Evolutionary conservation across 495 filamentous ascomycete genomes (phyloP).

Genomic region (Tetracladium setigerum): DNA sequence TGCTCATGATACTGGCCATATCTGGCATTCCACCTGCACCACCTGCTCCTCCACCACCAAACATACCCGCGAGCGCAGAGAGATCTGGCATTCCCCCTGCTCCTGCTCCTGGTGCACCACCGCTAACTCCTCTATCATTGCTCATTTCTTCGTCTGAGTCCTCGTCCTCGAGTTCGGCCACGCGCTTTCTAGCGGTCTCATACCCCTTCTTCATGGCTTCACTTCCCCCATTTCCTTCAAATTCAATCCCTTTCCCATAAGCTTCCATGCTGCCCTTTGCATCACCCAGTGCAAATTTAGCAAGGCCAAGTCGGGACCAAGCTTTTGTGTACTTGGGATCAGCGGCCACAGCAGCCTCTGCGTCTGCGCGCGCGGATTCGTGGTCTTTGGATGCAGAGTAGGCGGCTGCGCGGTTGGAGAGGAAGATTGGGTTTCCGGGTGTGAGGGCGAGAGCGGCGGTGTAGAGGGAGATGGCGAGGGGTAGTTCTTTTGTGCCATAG

Average conservation of each 20-base stretch:
- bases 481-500: slow-evolving; percentile 92
- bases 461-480: slow-evolving; percentile 72
- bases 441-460: slow-evolving; percentile 71
- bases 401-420: slow-evolving; percentile 93
- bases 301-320: slow-evolving; percentile 87
- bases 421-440: slow-evolving; percentile 88
- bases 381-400: slow-evolving; percentile 76
- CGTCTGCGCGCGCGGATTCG: slow-evolving; percentile 72
- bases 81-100: slow-evolving; percentile 79
- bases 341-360: slow-evolving; percentile 74
- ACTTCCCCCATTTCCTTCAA: slow-evolving; percentile 82
- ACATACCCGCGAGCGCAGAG: slow-evolving; percentile 60
- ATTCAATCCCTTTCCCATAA: slow-evolving; percentile 85
- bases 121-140: slow-evolving; percentile 34
- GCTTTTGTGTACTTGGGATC: slow-evolving; percentile 95
- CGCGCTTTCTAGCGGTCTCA: slow-evolving; percentile 78
- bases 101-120: slow-evolving; percentile 38
- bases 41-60: slow-evolving; percentile 53
- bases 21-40: slow-evolving; percentile 81
- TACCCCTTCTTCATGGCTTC: slow-evolving; percentile 91
- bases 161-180: slow-evolving; percentile 61
- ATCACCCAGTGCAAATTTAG: slow-evolving; percentile 83
- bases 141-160: slow-evolving; percentile 26
- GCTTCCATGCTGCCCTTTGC: slow-evolving; percentile 89
- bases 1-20: slow-evolving; percentile 78